A percentile compares a stretch with the other conserved stretches of the same genome.
Conservation (phyloP, 495 filamentous ascomycete genomes). For the Durotheca rogersii region DNA sequence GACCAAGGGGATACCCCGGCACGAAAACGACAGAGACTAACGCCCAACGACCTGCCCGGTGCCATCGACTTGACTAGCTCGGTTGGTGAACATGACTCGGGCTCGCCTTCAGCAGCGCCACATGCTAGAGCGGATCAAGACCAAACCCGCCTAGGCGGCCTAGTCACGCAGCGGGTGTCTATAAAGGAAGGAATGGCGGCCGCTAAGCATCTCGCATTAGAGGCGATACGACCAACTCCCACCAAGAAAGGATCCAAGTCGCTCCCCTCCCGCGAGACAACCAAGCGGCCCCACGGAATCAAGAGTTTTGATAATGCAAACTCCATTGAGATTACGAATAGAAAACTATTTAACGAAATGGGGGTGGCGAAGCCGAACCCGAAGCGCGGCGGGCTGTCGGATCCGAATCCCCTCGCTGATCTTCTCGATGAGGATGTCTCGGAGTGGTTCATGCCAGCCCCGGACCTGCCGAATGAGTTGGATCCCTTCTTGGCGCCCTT, state of each 20-base stretch:
- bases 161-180: neutral
- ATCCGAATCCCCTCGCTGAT: neutral
- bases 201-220: neutral
- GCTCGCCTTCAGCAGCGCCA: neutral
- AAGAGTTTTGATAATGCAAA: neutral
- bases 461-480: no score
- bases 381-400: neutral
- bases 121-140: no score
- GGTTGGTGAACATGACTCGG: neutral
- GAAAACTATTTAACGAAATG: neutral
- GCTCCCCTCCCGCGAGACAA: neutral
- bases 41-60: neutral
- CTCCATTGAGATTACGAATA: slow-evolving; percentile 2
- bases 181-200: neutral
- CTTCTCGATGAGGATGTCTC: neutral
- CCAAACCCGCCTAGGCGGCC: no score
- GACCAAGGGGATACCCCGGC: neutral
- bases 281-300: neutral
- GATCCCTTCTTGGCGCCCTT: neutral
- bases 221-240: neutral
- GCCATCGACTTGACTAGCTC: neutral
- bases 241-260: neutral
- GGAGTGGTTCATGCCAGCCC: no score
- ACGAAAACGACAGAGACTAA: neutral
- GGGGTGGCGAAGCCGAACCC: neutral